These are phyloP conservation scores for Xylaria bambusicola DNA, from an alignment of 495 filamentous ascomycete species.

Conservation along the genomic window DNA sequence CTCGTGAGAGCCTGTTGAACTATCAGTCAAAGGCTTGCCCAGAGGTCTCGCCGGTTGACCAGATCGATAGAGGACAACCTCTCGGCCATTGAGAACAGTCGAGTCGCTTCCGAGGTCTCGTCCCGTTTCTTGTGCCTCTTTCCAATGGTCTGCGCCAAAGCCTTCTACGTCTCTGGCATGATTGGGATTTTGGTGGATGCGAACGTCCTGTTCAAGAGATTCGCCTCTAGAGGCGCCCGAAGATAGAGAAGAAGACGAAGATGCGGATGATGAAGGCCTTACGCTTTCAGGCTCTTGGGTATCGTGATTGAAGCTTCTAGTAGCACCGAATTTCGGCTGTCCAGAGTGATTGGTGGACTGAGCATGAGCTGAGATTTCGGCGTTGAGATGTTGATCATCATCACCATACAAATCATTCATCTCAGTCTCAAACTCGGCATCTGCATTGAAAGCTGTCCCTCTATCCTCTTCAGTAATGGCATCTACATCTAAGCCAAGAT, in stretches of 20 bases:
- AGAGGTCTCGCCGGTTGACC: slow-evolving; percentile 23
- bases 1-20: slow-evolving; percentile 16
- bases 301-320: slow-evolving; percentile 79
- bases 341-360: not conserved
- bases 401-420: slow-evolving; percentile 56
- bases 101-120: slow-evolving; percentile 67
- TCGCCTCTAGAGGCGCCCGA: slow-evolving; percentile 35
- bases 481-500: slow-evolving; percentile 93
- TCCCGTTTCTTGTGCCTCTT: slow-evolving; percentile 56
- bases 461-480: slow-evolving; percentile 82
- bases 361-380: slow-evolving; percentile 28
- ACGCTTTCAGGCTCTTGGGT: slow-evolving; percentile 67
- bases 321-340: slow-evolving; percentile 18
- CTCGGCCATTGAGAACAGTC: slow-evolving; percentile 58
- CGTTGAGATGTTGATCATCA: slow-evolving; percentile 34
- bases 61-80: slow-evolving; percentile 59
- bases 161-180: slow-evolving; percentile 79
- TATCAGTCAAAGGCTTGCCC: slow-evolving; percentile 11
- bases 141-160: slow-evolving; percentile 70
- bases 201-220: slow-evolving; percentile 59
- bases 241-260: slow-evolving; percentile 16
- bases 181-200: slow-evolving; percentile 62
- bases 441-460: slow-evolving; percentile 52
- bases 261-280: no score
- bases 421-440: slow-evolving; percentile 52